These are phyloP conservation scores for Babesia gibsoni DNA, from an alignment of 169 alveolate species.

Conservation along the genomic window DNA sequence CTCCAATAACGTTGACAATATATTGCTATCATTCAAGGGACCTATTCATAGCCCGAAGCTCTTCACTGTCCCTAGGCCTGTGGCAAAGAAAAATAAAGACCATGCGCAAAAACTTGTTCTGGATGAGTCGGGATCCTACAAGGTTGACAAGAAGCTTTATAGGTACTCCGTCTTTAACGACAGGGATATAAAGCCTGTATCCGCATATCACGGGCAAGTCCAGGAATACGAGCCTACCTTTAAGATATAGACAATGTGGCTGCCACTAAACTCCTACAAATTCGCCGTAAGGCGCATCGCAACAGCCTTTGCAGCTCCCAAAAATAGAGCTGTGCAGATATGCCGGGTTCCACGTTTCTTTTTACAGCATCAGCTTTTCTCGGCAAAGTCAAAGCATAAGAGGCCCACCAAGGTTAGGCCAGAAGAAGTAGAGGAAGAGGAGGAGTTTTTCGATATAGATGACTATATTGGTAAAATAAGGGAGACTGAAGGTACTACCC, in stretches of 20 bases:
- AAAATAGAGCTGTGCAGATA: not conserved
- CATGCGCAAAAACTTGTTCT: constrained; percentile 9
- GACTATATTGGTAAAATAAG: not conserved
- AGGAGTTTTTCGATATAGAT: constrained; percentile 26
- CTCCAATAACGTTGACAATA: constrained; percentile 50
- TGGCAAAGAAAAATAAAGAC: constrained; percentile 58
- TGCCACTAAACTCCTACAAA: not conserved
- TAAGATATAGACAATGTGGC: constrained; percentile 5
- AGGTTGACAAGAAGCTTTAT: constrained; percentile 20
- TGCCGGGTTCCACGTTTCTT: not conserved
- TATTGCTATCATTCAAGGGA: constrained; percentile 67
- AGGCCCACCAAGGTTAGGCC: not conserved
- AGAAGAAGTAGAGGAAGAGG: constrained; percentile 5
- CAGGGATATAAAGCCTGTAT: constrained; percentile 25
- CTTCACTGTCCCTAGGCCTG: constrained; percentile 63
- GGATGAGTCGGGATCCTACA: constrained; percentile 11
- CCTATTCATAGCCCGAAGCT: constrained; percentile 61
- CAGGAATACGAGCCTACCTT: constrained; percentile 36
- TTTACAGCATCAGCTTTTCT: not conserved
- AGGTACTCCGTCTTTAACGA: constrained; percentile 34
- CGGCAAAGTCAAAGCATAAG: not conserved
- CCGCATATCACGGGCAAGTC: constrained; percentile 38
- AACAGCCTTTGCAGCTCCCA: not conserved
- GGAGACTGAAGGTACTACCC: constrained; percentile 25
- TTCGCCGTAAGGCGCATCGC: not conserved